phyloP scores from a whole-genome alignment of 1,139 yeast species.

The Hemisphaericaspora subhashii region DNA sequence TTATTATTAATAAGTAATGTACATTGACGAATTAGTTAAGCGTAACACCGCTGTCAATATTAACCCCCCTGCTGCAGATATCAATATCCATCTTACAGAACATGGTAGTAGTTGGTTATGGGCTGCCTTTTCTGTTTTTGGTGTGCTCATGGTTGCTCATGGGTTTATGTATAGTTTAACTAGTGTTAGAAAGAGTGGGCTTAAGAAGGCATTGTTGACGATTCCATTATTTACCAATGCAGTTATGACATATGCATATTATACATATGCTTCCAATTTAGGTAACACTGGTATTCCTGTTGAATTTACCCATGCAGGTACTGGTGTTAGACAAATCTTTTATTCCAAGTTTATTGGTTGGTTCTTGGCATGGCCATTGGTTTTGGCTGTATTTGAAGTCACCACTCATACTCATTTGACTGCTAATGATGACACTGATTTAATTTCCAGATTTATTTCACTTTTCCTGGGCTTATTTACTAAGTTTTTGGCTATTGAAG shows the following conservation, averaged over 20 bases:
- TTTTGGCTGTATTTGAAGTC: constrained; percentile 47
- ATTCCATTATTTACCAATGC: constrained; percentile 48
- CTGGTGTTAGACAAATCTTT: constrained; percentile 57
- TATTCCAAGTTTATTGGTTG: constrained; percentile 67
- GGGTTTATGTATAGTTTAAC: constrained; percentile 39
- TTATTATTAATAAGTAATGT: constrained; percentile 3
- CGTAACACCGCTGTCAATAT: constrained; percentile 49
- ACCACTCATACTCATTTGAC: constrained; percentile 36
- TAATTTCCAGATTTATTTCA: constrained; percentile 24
- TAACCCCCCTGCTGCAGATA: constrained; percentile 42
- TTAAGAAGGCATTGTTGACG: constrained; percentile 44
- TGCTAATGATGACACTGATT: constrained; percentile 18
- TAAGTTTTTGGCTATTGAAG: constrained; percentile 45
- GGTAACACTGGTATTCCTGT: constrained; percentile 59
- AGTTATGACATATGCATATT: constrained; percentile 53
- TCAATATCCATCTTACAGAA: constrained; percentile 52
- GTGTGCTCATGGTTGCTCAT: constrained; percentile 42
- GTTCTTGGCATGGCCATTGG: constrained; percentile 63
- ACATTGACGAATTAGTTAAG: constrained; percentile 10
- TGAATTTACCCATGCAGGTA: constrained; percentile 55
- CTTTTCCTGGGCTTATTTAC: constrained; percentile 27
- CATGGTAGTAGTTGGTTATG: constrained; percentile 74
- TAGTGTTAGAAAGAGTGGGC: constrained; percentile 30
- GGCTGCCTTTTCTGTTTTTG: constrained; percentile 59
- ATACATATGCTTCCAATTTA: constrained; percentile 64